These are phyloP conservation scores for Ophiostoma perfectum DNA, from an alignment of 2,329 filamentous ascomycete genomes.

Conservation along the genomic window DNA sequence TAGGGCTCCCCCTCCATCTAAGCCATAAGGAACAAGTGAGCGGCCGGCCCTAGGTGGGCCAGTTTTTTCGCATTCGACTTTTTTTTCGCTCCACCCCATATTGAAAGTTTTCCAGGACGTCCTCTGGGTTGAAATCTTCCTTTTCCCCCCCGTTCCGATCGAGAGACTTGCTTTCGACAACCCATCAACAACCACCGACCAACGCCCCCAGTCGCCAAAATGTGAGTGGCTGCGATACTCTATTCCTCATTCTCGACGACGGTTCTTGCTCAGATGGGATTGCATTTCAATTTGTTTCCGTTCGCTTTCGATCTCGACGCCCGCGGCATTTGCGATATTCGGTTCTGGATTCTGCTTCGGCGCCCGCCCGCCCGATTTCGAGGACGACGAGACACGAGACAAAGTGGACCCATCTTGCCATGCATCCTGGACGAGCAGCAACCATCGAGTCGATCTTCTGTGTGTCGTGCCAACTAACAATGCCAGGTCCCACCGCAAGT, in stretches of 20 bases:
- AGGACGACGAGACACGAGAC: slow-evolving; percentile 2
- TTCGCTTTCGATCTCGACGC: neutral
- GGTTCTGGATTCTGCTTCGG: neutral
- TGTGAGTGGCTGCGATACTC: slow-evolving; percentile 20
- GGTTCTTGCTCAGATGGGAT: neutral
- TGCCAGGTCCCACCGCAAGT: slow-evolving; percentile 51
- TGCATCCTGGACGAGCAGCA: slow-evolving; percentile 10
- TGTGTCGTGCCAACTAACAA: slow-evolving; percentile 8
- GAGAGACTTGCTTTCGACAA: slow-evolving; percentile 22
- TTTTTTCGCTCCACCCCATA: slow-evolving; percentile 21
- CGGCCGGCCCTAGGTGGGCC: slow-evolving; percentile 16
- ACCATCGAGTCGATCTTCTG: neutral
- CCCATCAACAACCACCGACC: slow-evolving; percentile 21
- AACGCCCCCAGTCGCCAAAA: slow-evolving; percentile 22
- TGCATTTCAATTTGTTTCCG: neutral
- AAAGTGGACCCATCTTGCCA: neutral
- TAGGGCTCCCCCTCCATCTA: slow-evolving; percentile 24
- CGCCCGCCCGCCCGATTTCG: neutral
- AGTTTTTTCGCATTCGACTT: slow-evolving; percentile 18
- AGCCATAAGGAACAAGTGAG: slow-evolving; percentile 21
- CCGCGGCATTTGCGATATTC: neutral
- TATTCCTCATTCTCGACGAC: neutral
- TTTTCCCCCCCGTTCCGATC: slow-evolving; percentile 10
- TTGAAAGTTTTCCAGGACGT: slow-evolving; percentile 19
- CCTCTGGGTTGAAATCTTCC: slow-evolving; percentile 17